Percentiles rank a stretch among this genome's conserved stretches.
Evolutionary conservation across 106 monocot species (phyloP).

Genomic region (Triglochin maritima): DNA sequence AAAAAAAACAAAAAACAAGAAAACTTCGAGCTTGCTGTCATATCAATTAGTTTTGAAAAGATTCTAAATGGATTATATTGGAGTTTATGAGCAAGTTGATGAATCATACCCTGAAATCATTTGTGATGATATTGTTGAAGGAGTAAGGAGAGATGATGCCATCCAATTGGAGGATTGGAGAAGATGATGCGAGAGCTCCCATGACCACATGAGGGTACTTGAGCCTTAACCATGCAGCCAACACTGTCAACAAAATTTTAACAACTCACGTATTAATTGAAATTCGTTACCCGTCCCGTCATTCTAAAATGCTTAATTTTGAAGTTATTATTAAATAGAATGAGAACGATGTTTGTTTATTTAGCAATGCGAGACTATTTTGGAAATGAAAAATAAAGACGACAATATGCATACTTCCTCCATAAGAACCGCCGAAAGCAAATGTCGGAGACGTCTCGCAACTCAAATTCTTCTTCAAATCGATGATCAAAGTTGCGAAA

Average conservation of each 20-base stretch:
- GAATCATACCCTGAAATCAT: constrained; percentile 30
- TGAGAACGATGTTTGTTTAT: too few relatives aligned
- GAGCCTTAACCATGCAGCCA: constrained; percentile 30
- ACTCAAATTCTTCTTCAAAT: constrained; percentile 21
- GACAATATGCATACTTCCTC: constrained; percentile 14
- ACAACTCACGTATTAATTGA: too few relatives aligned
- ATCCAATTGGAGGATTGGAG: constrained; percentile 22
- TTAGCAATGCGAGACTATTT: too few relatives aligned
- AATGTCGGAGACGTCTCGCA: constrained; percentile 17
- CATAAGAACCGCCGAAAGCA: constrained; percentile 29
- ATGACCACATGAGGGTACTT: constrained; percentile 28
- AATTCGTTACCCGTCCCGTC: too few relatives aligned
- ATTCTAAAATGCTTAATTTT: too few relatives aligned
- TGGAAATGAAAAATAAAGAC: too few relatives aligned
- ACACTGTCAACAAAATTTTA: not conserved
- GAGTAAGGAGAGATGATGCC: constrained; percentile 10
- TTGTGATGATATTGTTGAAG: constrained; percentile 28
- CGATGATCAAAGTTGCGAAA: constrained; percentile 18
- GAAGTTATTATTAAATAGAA: too few relatives aligned
- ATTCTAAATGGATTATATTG: too few relatives aligned
- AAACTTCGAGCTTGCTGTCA: too few relatives aligned
- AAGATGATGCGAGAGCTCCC: constrained; percentile 34
- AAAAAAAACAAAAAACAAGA: too few relatives aligned
- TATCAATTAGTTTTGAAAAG: too few relatives aligned
- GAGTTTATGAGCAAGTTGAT: not conserved